These are phyloP conservation scores for Fusarium marasasianum DNA, from an alignment of 2,329 filamentous ascomycete species.

Conservation along the genomic window DNA sequence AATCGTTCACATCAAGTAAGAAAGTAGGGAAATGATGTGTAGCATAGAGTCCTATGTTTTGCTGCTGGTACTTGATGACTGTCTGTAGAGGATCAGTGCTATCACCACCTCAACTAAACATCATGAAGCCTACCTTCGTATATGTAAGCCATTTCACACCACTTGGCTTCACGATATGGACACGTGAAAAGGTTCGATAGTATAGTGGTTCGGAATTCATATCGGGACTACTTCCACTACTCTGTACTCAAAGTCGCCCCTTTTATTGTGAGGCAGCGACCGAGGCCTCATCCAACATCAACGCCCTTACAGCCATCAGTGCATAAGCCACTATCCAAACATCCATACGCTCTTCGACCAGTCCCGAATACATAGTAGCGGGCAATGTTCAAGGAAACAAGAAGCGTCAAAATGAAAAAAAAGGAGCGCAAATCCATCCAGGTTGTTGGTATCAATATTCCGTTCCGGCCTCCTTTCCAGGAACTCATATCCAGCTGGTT, in stretches of 20 bases:
- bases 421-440: slow-evolving; percentile 33
- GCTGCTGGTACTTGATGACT: neutral
- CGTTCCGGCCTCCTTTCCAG: slow-evolving; percentile 22
- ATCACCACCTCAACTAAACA: neutral
- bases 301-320: slow-evolving; percentile 8
- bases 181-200: neutral
- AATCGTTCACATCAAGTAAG: neutral
- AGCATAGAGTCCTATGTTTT: neutral
- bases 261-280: neutral
- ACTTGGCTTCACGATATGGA: neutral
- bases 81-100: neutral
- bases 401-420: slow-evolving; percentile 1
- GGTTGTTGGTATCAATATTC: slow-evolving; percentile 41
- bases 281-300: slow-evolving; percentile 10
- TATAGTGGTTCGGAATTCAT: slow-evolving; percentile 19
- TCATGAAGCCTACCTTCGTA: neutral
- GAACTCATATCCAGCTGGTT: slow-evolving; percentile 26
- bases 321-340: slow-evolving; percentile 9
- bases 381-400: neutral
- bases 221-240: slow-evolving; percentile 14
- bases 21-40: neutral
- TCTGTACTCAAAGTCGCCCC: slow-evolving; percentile 1
- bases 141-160: neutral
- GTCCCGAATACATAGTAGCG: neutral
- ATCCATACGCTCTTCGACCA: neutral